Base-by-base conservation (phyloP, 2,329 filamentous ascomycete species). In the Colletotrichum orchidophilum region DNA sequence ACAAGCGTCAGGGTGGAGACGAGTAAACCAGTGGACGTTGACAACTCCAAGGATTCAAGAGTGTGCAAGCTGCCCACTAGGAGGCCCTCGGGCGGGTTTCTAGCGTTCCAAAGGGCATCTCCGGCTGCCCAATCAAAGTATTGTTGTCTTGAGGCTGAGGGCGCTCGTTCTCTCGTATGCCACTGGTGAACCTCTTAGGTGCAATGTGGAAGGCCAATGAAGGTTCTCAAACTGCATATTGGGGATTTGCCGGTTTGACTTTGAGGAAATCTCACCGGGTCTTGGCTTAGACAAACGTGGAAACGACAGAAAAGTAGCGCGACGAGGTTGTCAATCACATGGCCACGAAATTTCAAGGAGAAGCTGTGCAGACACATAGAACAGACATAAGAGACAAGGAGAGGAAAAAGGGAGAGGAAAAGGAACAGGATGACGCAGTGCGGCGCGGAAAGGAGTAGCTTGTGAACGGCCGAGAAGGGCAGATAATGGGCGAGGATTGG, bases 71-170 rank as follows among this genome's bases (percentile, higher is more conserved):
- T 26, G 54, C 35, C 57, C 39, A 52, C 55, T 57, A 50, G 63
- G 55, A 12, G 50, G 31, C 46, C 31, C 21, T 33, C 31, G 39
- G 50, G 63, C 39, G 18, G 68, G 50, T 63, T 67, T 62, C 63
- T 71, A 67, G 67, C 55, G 67, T 52, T 46, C n/a, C 26, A 42
- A 26, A 62, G 50, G 57, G 50, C 21, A 57, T 58, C 31, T 57
- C 33, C 35, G 29, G 29, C 27, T 67, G 52, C 31, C 68, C 68
- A 71, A 67, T 63, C 49, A 67, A 62, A 42, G n/a, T 29, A 67
- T 33, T 49, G 29, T 49, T 29, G 39, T 50, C 29, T 31, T 27
- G 52, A 63, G 52, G 68, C 63, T 58, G 68, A 29, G 13, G 57
- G 39, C 27, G 29, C 50, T 67, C 29, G 29, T 50, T 24, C 29